Base-by-base conservation (phyloP, 805 yeast genomes). In the Saturnispora hagleri region DNA sequence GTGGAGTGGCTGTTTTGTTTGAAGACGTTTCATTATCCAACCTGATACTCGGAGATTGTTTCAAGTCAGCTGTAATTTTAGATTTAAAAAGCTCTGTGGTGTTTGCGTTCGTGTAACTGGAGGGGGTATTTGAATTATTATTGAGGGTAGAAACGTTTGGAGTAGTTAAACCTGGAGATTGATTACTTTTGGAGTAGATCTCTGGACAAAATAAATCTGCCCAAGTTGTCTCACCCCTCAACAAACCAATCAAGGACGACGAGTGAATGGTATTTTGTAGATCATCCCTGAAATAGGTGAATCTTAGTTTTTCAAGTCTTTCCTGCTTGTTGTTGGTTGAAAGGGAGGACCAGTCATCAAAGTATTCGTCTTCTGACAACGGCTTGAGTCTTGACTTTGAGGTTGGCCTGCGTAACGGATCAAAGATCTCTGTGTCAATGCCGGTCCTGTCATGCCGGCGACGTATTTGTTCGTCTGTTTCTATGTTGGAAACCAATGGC, bases 221-320 rank as follows among this genome's bases (percentile, higher is more conserved):
- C 62, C 83, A 83, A 3, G 52, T 50, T 3, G 75, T 69, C 1
- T 81, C 79, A 3, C 61, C 66, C 59, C 80, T 83, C 35, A 85
- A 62, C 22, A 90, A 70, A 0, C 97, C 97, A 3, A 95, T 84
- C 26, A 90, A 83, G 5, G 87, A 83, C 2, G 96, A 89, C 0
- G 97, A 81, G 66, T 90, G 97, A 24, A 90, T 80, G 0, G 98
- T 90, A n/a, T 89, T 81, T 15, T 84, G 86, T 57, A 91, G 67
- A 61, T 89, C 95, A 57, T 89, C 96, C 57, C 98, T 75, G 68
- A 93, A 91, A 63, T 91, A 91, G 0, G 98, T 89, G 70, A 87
- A 91, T 56, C 98, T 73, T 64, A 81, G 82, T 55, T 79, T 80
- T 52, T 77, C 80, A 45, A 63, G 51, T 47, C 58, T 61, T 20